Evolutionary conservation across 2,329 filamentous ascomycete genomes (phyloP).

Genomic region (Claviceps monticola): DNA sequence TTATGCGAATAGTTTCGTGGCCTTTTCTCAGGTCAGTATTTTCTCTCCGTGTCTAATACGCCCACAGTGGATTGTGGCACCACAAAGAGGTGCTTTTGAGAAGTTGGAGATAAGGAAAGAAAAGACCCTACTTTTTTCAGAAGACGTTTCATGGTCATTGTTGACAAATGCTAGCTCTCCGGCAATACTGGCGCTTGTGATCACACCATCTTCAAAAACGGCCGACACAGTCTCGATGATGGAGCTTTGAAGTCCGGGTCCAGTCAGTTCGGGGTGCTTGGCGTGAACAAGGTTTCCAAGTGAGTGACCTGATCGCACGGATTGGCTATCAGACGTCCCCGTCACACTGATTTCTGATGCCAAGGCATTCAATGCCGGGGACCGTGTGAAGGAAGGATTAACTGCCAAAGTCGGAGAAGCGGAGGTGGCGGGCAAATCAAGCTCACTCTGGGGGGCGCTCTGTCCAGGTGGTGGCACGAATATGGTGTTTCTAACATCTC

Average conservation of each 20-base stretch:
- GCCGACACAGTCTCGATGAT: conserved; percentile 86
- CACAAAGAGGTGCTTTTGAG: neutral
- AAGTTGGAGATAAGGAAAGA: neutral
- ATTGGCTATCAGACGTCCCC: conserved; percentile 68
- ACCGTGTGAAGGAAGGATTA: conserved; percentile 16
- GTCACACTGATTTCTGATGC: conserved; percentile 48
- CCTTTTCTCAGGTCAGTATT: neutral
- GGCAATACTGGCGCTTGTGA: conserved; percentile 60
- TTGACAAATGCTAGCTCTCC: conserved; percentile 85
- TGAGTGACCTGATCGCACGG: conserved; percentile 78
- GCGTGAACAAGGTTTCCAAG: conserved; percentile 53
- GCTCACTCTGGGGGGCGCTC: neutral
- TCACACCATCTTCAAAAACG: conserved; percentile 59
- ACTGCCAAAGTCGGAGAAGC: conserved; percentile 7
- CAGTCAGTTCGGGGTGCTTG: conserved; percentile 69
- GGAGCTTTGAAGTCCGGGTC: conserved; percentile 71
- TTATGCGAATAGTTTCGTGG: conserved; percentile 60
- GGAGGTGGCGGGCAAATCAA: conserved; percentile 1
- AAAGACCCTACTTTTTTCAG: conserved; percentile 33
- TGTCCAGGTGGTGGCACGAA: conserved; percentile 45
- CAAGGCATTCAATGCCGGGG: conserved; percentile 38
- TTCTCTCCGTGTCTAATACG: neutral
- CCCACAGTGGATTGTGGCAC: neutral
- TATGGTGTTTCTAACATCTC: conserved; percentile 85
- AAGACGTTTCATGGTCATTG: conserved; percentile 36